These are phyloP conservation scores for Fusarium sp. DNA, from an alignment of 2,329 filamentous ascomycete genomes.

Conservation along the genomic window DNA sequence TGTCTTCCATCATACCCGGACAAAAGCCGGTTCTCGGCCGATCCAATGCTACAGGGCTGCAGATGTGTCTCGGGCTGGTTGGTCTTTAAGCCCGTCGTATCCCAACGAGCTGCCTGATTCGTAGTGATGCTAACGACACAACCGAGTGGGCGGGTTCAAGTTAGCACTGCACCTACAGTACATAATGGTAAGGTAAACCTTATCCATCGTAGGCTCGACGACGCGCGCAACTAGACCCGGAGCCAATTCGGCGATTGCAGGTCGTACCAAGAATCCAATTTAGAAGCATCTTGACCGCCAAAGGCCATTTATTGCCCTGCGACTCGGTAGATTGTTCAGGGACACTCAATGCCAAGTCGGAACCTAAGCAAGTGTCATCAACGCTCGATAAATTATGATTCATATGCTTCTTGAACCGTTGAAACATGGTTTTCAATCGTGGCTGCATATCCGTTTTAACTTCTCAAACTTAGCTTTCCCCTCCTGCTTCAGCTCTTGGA, in stretches of 20 bases:
- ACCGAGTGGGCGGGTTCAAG: background rate
- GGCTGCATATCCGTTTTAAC: background rate
- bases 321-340: background rate
- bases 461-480: background rate
- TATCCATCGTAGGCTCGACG: constrained; percentile 2
- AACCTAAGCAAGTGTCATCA: background rate
- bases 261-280: background rate
- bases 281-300: background rate
- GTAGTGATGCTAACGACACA: constrained; percentile 13
- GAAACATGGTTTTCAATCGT: background rate
- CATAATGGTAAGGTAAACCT: background rate
- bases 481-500: background rate
- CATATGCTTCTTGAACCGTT: background rate
- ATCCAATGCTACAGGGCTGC: constrained; percentile 27
- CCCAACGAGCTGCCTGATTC: constrained; percentile 26
- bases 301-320: background rate
- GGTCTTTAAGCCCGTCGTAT: constrained; percentile 20
- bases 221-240: background rate
- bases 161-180: background rate
- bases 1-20: background rate
- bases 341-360: constrained; percentile 14
- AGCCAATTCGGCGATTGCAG: background rate
- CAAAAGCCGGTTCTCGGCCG: constrained; percentile 39
- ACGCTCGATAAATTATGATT: background rate
- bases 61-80: constrained; percentile 9